phyloP scores from a whole-genome alignment of 2,329 filamentous ascomycete genomes.

The Ophiostoma fasciatum region DNA sequence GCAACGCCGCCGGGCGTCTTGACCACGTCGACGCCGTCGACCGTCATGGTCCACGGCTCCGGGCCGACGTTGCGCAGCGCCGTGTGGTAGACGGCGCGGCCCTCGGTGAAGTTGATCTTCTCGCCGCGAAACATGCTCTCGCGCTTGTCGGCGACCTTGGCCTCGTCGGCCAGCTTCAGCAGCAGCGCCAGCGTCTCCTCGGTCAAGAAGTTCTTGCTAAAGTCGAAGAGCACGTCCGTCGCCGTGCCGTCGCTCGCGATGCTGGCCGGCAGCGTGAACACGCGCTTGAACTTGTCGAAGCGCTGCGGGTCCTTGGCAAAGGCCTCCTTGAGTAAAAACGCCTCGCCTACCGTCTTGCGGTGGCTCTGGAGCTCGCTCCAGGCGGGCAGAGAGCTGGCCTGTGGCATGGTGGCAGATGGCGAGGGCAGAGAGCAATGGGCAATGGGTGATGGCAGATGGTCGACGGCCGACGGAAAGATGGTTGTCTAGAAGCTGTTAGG shows the following conservation, averaged over 20 bases:
- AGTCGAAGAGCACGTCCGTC: slow-evolving; percentile 90
- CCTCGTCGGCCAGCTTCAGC: slow-evolving; percentile 81
- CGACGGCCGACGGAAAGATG: neutral
- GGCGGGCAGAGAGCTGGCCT: slow-evolving; percentile 70
- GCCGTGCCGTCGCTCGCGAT: slow-evolving; percentile 44
- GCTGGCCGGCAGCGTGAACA: slow-evolving; percentile 64
- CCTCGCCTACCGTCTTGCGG: slow-evolving; percentile 72
- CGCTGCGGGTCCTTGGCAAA: slow-evolving; percentile 79
- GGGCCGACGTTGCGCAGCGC: slow-evolving; percentile 73
- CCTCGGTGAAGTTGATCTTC: slow-evolving; percentile 98
- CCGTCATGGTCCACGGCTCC: slow-evolving; percentile 60
- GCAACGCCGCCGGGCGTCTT: slow-evolving; percentile 80
- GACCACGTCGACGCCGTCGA: slow-evolving; percentile 87
- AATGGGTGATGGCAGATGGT: neutral
- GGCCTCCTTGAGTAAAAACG: slow-evolving; percentile 83
- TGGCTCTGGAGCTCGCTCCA: slow-evolving; percentile 89
- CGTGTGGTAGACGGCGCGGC: slow-evolving; percentile 88
- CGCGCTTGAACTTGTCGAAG: slow-evolving; percentile 80
- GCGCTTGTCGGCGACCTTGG: slow-evolving; percentile 79
- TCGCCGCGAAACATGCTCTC: slow-evolving; percentile 96
- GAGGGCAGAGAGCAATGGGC: neutral
- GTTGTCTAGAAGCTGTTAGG: no score
- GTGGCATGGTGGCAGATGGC: slow-evolving; percentile 44
- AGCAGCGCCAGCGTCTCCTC: slow-evolving; percentile 82
- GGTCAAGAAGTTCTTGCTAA: slow-evolving; percentile 96